Evolutionary conservation across 768 basidiomycete genomes (phyloP), one percentile per base, ranked within the genome.

Genomic region (Rhodosporidiobolus odoratus): DNA sequence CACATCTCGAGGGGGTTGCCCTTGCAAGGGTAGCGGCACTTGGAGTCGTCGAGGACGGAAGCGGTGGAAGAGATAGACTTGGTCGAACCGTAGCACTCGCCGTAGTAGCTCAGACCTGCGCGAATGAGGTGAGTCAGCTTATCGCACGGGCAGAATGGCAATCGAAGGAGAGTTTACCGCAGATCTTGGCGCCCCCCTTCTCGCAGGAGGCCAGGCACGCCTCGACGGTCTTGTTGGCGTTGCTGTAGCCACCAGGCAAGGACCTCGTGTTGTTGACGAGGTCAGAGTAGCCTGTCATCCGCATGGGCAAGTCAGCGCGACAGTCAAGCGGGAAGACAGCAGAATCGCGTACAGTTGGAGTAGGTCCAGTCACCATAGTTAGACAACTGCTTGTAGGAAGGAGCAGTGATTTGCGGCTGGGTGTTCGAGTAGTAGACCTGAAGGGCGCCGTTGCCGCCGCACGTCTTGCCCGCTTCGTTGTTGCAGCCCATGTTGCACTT

Each of bases 401-500:
- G 66, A 6, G 57, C 45, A 7, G 62, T 32, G 6, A 65, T 23
- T 0, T 30, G n/a, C 21, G 25, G 47, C 16, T 3, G 12, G 7
- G 0, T 35, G 9, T 21, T 56, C 16, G 66, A 68, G 53, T 32
- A 19, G 58, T 72, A 72, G 16, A 72, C 58, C 41, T 72, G 66
- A 17, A 68, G 62, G 10, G 58, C 37, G 27, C 34, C 37, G n/a
- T 32, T 54, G 0, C 71, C 71, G 16, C 71, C 71, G 53, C 71
- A 72, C 4, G 66, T 67, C 58, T 67, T 35, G 6, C 50, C 34
- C 16, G 48, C 15, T 27, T 67, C 45, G 43, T 56, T 48, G 15
- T 38, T 47, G 62, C 71, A 72, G 13, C 37, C 25, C 50, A 57
- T 50, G 15, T 52, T 50, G 62, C 71, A 72, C 3, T 37, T 25